Conservation (phyloP, 805 yeast species). For the Wickerhamiella kurtzmanii region DNA sequence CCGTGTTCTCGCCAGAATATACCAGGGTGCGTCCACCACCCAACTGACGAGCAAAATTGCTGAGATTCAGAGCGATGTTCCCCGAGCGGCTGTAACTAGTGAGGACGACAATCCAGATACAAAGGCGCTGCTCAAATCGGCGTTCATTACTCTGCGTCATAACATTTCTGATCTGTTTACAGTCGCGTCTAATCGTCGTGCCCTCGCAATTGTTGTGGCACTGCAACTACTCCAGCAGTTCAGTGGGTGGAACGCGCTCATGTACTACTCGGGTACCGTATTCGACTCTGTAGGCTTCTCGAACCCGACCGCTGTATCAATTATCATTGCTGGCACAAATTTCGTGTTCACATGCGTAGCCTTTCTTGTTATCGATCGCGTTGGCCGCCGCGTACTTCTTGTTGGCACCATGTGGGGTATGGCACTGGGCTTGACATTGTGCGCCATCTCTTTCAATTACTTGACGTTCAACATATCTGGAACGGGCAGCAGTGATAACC, state of each 20-base stretch:
- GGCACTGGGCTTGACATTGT: slow-evolving; percentile 59
- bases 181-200: slow-evolving; percentile 58
- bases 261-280: slow-evolving; percentile 90
- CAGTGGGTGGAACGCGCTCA: slow-evolving; percentile 89
- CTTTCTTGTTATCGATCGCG: slow-evolving; percentile 68
- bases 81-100: slow-evolving; percentile 16
- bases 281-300: slow-evolving; percentile 82
- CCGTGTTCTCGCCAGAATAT: slow-evolving; percentile 48
- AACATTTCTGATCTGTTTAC: slow-evolving; percentile 24
- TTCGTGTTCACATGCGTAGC: slow-evolving; percentile 79
- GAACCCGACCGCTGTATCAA: slow-evolving; percentile 87
- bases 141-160: slow-evolving; percentile 20
- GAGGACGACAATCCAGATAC: slow-evolving; percentile 14
- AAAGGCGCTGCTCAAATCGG: slow-evolving; percentile 13
- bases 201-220: slow-evolving; percentile 80
- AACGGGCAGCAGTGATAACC: slow-evolving; percentile 23
- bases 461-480: slow-evolving; percentile 48
- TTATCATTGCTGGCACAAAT: slow-evolving; percentile 88
- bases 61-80: slow-evolving; percentile 30
- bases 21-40: slow-evolving; percentile 48
- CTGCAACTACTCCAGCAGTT: slow-evolving; percentile 94
- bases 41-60: slow-evolving; percentile 53
- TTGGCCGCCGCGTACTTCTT: slow-evolving; percentile 78
- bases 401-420: slow-evolving; percentile 75
- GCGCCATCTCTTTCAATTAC: slow-evolving; percentile 87